phyloP scores from a whole-genome alignment of 2,329 filamentous ascomycete species.

The Hypoxylon sp. region DNA sequence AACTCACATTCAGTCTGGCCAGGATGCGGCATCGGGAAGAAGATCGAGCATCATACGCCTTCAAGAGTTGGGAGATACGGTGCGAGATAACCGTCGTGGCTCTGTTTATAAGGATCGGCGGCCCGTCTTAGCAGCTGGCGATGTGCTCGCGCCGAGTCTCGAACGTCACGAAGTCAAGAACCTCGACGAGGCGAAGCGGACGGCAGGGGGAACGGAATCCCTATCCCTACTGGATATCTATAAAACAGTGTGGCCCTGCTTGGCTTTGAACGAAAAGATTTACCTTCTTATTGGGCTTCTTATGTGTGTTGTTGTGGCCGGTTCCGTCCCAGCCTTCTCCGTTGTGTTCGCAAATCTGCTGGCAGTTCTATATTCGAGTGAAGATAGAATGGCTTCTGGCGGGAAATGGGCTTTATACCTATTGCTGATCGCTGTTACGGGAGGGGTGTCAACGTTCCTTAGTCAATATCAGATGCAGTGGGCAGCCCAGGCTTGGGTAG shows the following conservation, averaged over 20 bases:
- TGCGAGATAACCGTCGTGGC: slow-evolving; percentile 34
- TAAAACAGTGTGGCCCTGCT: slow-evolving; percentile 76
- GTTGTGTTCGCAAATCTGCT: slow-evolving; percentile 81
- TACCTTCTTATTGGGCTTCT: slow-evolving; percentile 72
- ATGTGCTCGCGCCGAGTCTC: background rate
- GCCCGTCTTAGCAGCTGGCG: background rate
- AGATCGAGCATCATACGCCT: slow-evolving; percentile 43
- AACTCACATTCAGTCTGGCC: background rate
- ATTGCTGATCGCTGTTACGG: slow-evolving; percentile 74
- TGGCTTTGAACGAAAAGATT: slow-evolving; percentile 65
- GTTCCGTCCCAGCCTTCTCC: slow-evolving; percentile 79
- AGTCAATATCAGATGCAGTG: slow-evolving; percentile 80
- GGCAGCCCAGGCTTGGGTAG: slow-evolving; percentile 81
- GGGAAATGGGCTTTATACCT: slow-evolving; percentile 78
- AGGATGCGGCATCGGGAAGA: slow-evolving; percentile 5
- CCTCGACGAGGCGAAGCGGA: slow-evolving; percentile 1
- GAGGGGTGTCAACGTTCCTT: slow-evolving; percentile 74
- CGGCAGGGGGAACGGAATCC: background rate
- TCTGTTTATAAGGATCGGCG: slow-evolving; percentile 13
- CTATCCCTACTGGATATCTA: slow-evolving; percentile 69
- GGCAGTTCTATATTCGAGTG: slow-evolving; percentile 72
- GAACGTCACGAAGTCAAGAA: background rate
- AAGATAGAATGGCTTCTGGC: slow-evolving; percentile 63
- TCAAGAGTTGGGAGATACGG: slow-evolving; percentile 42
- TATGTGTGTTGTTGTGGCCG: slow-evolving; percentile 73